Percentiles rank a stretch among this genome's conserved stretches.
Conservation (phyloP, 2,329 filamentous ascomycete species). For the Dactylellina sp. region DNA sequence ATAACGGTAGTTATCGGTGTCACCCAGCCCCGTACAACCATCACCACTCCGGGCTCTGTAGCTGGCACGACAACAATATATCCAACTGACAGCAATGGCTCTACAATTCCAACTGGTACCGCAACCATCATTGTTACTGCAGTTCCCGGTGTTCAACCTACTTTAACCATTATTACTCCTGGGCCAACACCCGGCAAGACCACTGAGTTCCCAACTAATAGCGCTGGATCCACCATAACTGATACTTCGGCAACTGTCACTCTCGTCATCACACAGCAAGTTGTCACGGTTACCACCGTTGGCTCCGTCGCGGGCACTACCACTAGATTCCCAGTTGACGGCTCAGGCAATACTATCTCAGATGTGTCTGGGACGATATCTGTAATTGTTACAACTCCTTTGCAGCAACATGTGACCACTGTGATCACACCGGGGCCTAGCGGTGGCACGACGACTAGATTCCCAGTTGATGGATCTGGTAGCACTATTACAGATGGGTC, state of each 20-base stretch:
- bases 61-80: conserved; percentile 4
- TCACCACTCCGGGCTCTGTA: background rate
- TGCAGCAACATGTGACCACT: no score
- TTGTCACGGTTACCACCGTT: background rate
- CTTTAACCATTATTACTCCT: background rate
- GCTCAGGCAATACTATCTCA: background rate
- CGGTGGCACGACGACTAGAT: no score
- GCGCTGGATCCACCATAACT: conserved; percentile 1
- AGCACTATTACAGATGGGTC: no score
- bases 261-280: background rate
- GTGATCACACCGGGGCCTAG: no score
- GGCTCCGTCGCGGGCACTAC: background rate
- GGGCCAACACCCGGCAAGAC: background rate
- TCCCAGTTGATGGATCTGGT: no score
- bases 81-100: background rate
- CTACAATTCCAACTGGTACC: background rate
- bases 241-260: background rate
- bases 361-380: no score
- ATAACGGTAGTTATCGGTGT: background rate
- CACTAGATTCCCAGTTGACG: background rate
- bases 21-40: background rate
- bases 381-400: no score
- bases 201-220: conserved; percentile 4
- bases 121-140: background rate
- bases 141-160: background rate